Conservation (phyloP, 176 grass and related monocot genomes). For the Eragrostis curvula region DNA sequence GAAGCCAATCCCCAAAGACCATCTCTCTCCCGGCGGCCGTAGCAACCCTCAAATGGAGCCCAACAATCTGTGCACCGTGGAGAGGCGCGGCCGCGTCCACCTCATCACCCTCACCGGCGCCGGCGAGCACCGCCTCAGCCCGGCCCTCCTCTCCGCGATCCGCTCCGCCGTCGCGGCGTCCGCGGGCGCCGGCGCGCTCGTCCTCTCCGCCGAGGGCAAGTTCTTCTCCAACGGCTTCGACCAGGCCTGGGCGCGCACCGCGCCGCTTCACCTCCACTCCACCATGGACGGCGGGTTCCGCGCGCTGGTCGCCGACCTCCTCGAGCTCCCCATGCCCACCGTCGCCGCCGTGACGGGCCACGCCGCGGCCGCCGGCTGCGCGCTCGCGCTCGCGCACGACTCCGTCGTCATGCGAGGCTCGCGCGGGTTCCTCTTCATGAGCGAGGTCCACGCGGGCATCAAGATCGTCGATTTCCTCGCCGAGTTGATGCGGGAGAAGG, state of each 20-base stretch:
- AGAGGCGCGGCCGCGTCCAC: slow-evolving; percentile 60
- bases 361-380: slow-evolving; percentile 58
- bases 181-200: slow-evolving; percentile 48
- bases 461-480: slow-evolving; percentile 61
- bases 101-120: slow-evolving; percentile 68
- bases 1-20: no score
- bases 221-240: slow-evolving; percentile 90
- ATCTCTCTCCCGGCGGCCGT: not conserved
- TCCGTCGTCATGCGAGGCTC: slow-evolving; percentile 62
- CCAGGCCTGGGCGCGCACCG: slow-evolving; percentile 54
- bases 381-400: slow-evolving; percentile 67
- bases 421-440: slow-evolving; percentile 86
- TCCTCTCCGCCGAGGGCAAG: slow-evolving; percentile 65
- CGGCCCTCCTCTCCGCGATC: slow-evolving; percentile 45
- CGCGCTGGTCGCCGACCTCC: slow-evolving; percentile 19
- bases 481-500: slow-evolving; percentile 64
- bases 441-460: slow-evolving; percentile 72
- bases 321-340: slow-evolving; percentile 75
- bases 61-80: slow-evolving; percentile 52
- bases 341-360: slow-evolving; percentile 67
- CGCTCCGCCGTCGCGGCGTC: slow-evolving; percentile 41
- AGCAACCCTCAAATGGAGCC: not conserved
- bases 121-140: slow-evolving; percentile 66
- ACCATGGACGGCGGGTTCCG: not conserved
- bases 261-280: not conserved